These are phyloP conservation scores for Paraphysoderma sedebokerense DNA, from an alignment of 371 early-diverging fungal genomes.

Conservation along the genomic window DNA sequence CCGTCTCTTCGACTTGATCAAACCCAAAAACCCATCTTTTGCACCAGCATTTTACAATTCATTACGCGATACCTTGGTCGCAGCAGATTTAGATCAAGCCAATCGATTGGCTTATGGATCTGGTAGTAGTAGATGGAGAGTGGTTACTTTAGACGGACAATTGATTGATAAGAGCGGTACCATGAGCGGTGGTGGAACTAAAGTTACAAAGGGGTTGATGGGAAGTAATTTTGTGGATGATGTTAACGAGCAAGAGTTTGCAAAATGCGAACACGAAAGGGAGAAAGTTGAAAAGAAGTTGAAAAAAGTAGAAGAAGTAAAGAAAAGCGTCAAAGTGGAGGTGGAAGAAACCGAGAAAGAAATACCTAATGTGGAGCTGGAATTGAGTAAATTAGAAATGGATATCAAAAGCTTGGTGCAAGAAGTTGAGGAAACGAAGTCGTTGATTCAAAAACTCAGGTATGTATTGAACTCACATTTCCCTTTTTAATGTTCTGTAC, in stretches of 20 bases:
- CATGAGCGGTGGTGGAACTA: conserved; percentile 91
- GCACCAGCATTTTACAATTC: conserved; percentile 81
- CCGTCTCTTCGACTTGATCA: conserved; percentile 82
- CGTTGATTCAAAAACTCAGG: no score
- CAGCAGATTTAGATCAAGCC: conserved; percentile 74
- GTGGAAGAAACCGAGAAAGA: no score
- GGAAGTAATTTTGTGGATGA: no score
- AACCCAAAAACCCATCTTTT: conserved; percentile 24
- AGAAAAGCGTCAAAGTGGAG: background rate
- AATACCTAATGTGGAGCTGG: background rate
- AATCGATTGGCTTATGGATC: conserved; percentile 72
- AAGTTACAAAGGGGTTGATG: conserved; percentile 63
- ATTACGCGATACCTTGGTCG: conserved; percentile 86
- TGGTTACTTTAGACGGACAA: conserved; percentile 94
- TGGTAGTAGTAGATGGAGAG: conserved; percentile 60
- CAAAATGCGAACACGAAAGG: background rate
- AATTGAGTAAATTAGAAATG: background rate
- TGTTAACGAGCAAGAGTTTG: background rate
- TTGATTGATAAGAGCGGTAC: conserved; percentile 93
- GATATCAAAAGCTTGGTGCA: background rate
- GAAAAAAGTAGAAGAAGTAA: background rate
- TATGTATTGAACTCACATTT: no score
- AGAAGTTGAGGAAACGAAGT: no score
- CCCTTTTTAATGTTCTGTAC: no score
- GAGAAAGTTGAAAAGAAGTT: background rate